A percentile compares a stretch with the other conserved stretches of the same genome.
These are phyloP conservation scores for Fusarium pininemorale DNA, from an alignment of 2,329 filamentous ascomycete genomes.

Conservation along the genomic window DNA sequence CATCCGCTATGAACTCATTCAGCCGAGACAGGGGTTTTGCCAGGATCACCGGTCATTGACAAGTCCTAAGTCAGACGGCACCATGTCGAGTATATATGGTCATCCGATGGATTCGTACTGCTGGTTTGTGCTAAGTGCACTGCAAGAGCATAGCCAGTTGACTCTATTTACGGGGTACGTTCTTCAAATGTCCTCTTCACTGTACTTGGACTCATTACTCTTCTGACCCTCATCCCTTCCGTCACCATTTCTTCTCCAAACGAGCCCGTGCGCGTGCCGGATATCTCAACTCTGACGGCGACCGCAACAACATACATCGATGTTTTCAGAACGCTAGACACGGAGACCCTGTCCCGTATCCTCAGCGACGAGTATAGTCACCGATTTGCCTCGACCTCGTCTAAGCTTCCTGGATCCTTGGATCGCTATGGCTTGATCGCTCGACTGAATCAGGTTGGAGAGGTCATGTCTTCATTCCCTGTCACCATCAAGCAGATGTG, in stretches of 20 bases:
- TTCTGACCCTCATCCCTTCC: no score
- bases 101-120: not conserved
- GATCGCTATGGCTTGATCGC: not conserved
- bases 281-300: not conserved
- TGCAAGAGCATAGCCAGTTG: not conserved
- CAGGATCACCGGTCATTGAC: not conserved
- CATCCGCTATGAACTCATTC: not conserved
- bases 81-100: no score
- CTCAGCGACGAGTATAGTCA: not conserved
- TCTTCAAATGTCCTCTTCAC: not conserved
- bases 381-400: not conserved
- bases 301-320: not conserved
- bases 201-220: no score
- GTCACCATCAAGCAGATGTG: not conserved
- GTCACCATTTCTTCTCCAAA: not conserved
- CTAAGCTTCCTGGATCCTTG: not conserved
- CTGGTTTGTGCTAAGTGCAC: no score
- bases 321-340: not conserved
- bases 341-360: not conserved
- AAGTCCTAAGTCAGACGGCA: not conserved
- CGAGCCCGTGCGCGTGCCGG: not conserved
- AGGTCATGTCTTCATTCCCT: not conserved
- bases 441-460: not conserved
- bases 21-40: no score
- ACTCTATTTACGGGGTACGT: no score